A percentile compares a stretch with the other conserved stretches of the same genome.
phyloP scores from a whole-genome alignment of 768 basidiomycete species.

The Leccinellum luteum region DNA sequence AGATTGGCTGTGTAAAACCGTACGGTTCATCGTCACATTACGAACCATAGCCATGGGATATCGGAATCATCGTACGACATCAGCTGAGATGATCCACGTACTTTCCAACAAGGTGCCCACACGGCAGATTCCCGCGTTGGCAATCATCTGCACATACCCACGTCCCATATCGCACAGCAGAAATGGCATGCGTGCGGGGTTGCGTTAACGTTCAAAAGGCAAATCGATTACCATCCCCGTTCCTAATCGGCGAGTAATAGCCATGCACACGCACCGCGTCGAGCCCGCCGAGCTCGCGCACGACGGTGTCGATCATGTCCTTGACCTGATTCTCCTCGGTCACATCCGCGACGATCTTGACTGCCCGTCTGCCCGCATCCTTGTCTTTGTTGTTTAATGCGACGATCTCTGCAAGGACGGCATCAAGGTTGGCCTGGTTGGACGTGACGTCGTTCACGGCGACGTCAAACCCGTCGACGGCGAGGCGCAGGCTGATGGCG shows the following conservation, averaged over 20 bases:
- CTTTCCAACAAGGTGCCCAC: slow-evolving; percentile 5
- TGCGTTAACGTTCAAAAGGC: neutral
- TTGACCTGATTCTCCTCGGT: slow-evolving; percentile 5
- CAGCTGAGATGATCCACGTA: neutral
- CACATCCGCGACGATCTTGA: slow-evolving; percentile 1
- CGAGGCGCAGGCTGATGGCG: slow-evolving; percentile 46
- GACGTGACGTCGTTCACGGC: slow-evolving; percentile 42
- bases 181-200: neutral
- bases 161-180: neutral
- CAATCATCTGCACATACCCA: slow-evolving; percentile 7
- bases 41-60: neutral
- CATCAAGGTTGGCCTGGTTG: slow-evolving; percentile 5
- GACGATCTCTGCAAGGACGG: neutral
- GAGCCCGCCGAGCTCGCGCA: slow-evolving; percentile 8
- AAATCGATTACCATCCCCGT: neutral
- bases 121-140: slow-evolving; percentile 11
- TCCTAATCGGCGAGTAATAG: neutral
- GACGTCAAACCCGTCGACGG: slow-evolving; percentile 41
- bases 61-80: neutral
- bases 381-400: neutral
- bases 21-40: neutral
- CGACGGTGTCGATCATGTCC: slow-evolving; percentile 11
- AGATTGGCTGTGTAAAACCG: slow-evolving; percentile 7
- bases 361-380: neutral
- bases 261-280: slow-evolving; percentile 11